A percentile compares a stretch with the other conserved stretches of the same genome.
These are phyloP conservation scores for Artemisia tridentata DNA, from an alignment of 129 eudicot species.

Conservation along the genomic window DNA sequence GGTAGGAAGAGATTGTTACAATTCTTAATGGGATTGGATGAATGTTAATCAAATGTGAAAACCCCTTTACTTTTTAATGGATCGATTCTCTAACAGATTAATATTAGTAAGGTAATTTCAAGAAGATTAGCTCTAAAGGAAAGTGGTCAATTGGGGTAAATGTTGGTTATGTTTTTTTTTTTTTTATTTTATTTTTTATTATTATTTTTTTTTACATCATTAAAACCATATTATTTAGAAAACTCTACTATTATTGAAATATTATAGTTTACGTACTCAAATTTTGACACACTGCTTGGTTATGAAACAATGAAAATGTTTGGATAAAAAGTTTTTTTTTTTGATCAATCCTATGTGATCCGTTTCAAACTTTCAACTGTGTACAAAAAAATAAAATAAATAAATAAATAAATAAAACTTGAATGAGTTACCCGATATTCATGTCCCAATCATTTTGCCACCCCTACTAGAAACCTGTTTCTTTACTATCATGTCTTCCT, in stretches of 20 bases:
- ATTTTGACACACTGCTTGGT: background rate
- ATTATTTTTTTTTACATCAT: no score
- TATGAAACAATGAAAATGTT: background rate
- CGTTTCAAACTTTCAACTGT: background rate
- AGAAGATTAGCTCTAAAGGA: background rate
- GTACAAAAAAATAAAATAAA: no score
- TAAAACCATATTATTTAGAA: background rate
- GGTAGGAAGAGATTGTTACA: no score
- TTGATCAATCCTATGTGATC: background rate
- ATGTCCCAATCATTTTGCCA: background rate
- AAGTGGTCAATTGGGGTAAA: background rate
- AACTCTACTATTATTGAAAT: background rate
- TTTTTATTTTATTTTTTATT: no score
- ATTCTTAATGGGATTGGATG: no score
- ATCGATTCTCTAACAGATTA: background rate
- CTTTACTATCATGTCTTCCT: no score
- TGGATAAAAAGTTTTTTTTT: background rate
- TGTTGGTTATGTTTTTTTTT: no score
- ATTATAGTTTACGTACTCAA: background rate
- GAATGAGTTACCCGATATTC: no score
- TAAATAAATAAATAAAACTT: no score
- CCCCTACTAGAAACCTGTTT: no score
- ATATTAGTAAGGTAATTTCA: background rate
- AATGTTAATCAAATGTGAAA: no score
- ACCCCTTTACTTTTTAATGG: background rate